Base-by-base conservation (phyloP, 1,139 yeast genomes). In the Spencermartinsiella ligniputridi region DNA sequence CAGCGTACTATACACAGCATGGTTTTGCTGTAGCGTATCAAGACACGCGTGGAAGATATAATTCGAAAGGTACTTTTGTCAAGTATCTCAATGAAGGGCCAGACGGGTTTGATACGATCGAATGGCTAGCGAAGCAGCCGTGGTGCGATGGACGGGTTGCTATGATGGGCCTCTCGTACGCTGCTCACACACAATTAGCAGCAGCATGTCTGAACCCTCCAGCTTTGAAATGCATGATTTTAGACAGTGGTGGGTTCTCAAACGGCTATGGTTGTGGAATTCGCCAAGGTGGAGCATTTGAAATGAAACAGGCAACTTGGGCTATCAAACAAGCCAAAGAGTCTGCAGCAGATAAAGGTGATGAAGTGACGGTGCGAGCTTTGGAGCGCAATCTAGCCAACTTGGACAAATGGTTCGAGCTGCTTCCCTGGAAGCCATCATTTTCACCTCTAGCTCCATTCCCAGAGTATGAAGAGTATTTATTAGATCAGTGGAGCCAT, bases 251-350 rank as follows among this genome's bases (percentile, higher is more conserved):
- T n/a, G 46, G 46, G 5, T 42, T 42, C 21, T 39, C 42, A 18
- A 39, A 39, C 25, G 21, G 44, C 3, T 42, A 15, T 22, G 35
- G 24, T 12, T 37, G 37, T 9, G 46, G 46, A 6, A 34, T 42
- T 21, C 38, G 46, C 6, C 46, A 42, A 20, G 46, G 46, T 3
- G 46, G 46, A 3, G 46, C 46, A 9, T 42, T 29, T 21, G 46
- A 42, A 29, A 11, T 42, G 20, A 42, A 42, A 27, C 46, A 42
- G 24, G 43, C 33, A 2, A 42, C 43, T 12, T 42, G 46, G 46
- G 46, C 42, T 9, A n/a, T 39, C 11, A 18, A 39, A 15, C 46
- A 42, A 34, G 35, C 43, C 3, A 27, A 19, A 16, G 39, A 20
- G 15, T n/a, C 17, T 29, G 18, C 39, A 22, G 22, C 20, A 32